phyloP scores from a whole-genome alignment of 805 yeast genomes.

The Schwanniomyces vanrijiae region DNA sequence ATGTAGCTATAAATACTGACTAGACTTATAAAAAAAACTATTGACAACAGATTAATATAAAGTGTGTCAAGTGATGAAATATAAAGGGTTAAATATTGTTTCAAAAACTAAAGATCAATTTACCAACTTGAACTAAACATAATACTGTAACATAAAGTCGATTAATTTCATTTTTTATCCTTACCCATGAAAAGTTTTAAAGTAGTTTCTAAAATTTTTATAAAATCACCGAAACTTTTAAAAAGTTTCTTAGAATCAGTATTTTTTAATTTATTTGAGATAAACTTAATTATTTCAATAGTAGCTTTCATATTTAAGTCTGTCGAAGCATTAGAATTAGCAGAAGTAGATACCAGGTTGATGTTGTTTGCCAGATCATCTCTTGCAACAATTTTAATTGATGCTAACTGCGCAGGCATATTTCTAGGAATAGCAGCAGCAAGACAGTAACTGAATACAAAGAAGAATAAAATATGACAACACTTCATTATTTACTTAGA shows the following conservation, averaged over 20 bases:
- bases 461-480: not conserved
- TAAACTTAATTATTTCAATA: not conserved
- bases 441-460: not conserved
- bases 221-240: not conserved
- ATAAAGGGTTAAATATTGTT: too few relatives aligned
- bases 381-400: not conserved
- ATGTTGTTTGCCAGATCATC: not conserved
- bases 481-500: not conserved
- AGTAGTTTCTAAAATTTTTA: not conserved
- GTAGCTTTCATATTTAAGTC: not conserved
- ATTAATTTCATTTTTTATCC: not conserved
- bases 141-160: too few relatives aligned
- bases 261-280: not conserved
- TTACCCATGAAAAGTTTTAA: not conserved
- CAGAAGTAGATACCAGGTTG: not conserved
- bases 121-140: too few relatives aligned
- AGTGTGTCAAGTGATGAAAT: too few relatives aligned
- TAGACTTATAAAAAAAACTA: too few relatives aligned
- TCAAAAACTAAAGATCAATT: too few relatives aligned
- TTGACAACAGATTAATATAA: too few relatives aligned
- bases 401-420: not conserved
- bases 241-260: not conserved
- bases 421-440: not conserved
- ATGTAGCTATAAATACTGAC: not conserved
- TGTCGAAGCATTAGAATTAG: not conserved